Conservation (phyloP, 108 stramenopile species). For the Cyclotella distinguenda region DNA sequence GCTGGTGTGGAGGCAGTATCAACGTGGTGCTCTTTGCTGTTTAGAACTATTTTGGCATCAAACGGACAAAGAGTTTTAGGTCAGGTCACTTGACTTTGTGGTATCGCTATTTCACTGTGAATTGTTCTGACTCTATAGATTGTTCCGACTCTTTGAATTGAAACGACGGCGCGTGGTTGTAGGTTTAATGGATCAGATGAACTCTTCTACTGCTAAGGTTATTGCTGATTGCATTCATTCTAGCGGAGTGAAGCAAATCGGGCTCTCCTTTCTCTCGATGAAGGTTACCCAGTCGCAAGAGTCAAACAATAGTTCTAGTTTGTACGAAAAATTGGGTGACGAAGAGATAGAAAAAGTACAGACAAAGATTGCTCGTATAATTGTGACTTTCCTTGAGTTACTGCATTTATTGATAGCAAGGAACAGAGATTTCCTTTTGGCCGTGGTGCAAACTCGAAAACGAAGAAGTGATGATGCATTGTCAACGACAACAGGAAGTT, state of each 20-base stretch:
- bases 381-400: conserved; percentile 84
- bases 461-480: conserved; percentile 39
- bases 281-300: conserved; percentile 50
- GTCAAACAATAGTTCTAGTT: conserved; percentile 35
- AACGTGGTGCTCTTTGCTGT: conserved; percentile 87
- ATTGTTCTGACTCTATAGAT: background rate
- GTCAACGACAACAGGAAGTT: conserved; percentile 24
- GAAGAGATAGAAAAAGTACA: conserved; percentile 73
- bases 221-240: conserved; percentile 84
- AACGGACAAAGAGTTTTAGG: conserved; percentile 77
- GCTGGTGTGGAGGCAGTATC: conserved; percentile 79
- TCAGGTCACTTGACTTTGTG: too few species aligned
- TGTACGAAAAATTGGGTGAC: conserved; percentile 60
- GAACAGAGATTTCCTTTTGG: conserved; percentile 77
- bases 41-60: conserved; percentile 81
- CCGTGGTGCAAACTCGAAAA: conserved; percentile 67
- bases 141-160: background rate
- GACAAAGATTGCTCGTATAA: conserved; percentile 65
- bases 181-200: too few species aligned
- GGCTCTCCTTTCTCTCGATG: conserved; percentile 57
- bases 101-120: background rate
- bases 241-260: conserved; percentile 85
- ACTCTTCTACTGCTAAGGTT: conserved; percentile 73
- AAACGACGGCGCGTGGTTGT: too few species aligned
- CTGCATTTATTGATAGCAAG: conserved; percentile 79